Percentiles rank a stretch among this genome's conserved stretches.
Evolutionary conservation across 306 rosid genomes (phyloP).

Genomic region (Cicer bijugum): DNA sequence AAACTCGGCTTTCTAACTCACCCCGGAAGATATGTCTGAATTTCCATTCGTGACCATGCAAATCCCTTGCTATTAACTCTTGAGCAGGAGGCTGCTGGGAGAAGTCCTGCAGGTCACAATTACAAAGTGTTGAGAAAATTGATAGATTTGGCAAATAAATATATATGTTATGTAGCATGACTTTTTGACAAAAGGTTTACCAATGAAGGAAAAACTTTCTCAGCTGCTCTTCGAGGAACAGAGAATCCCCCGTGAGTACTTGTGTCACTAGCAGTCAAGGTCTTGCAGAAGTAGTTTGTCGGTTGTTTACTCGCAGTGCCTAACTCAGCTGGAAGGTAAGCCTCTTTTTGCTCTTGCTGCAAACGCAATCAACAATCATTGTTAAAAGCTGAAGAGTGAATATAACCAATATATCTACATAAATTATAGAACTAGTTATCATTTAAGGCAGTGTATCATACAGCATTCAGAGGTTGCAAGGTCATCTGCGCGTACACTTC

Average conservation of each 20-base stretch:
- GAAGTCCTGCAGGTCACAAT: conserved; percentile 69
- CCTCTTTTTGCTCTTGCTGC: conserved; percentile 97
- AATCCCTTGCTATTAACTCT: conserved; percentile 93
- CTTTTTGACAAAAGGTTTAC: conserved; percentile 49
- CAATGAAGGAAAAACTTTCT: conserved; percentile 97
- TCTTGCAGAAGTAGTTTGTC: conserved; percentile 90
- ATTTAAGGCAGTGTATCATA: conserved; percentile 46
- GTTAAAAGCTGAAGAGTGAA: conserved; percentile 39
- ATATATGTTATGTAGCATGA: background rate
- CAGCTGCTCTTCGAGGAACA: conserved; percentile 99
- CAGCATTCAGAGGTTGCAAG: conserved; percentile 86
- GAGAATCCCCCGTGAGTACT: conserved; percentile 99
- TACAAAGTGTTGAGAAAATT: conserved; percentile 17
- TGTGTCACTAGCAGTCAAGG: conserved; percentile 98
- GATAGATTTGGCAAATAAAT: background rate
- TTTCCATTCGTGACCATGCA: conserved; percentile 97
- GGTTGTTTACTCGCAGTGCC: conserved; percentile 93
- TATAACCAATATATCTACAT: conserved; percentile 12
- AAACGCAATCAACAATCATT: conserved; percentile 27
- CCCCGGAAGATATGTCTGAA: conserved; percentile 98
- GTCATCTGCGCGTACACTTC: conserved; percentile 98
- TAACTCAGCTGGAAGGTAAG: conserved; percentile 86
- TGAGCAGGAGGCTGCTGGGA: conserved; percentile 95
- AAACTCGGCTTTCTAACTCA: conserved; percentile 49
- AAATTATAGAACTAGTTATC: conserved; percentile 20